Evolutionary conservation across 2,329 filamentous ascomycete genomes (phyloP).

Genomic region (Alternaria ventricosa): DNA sequence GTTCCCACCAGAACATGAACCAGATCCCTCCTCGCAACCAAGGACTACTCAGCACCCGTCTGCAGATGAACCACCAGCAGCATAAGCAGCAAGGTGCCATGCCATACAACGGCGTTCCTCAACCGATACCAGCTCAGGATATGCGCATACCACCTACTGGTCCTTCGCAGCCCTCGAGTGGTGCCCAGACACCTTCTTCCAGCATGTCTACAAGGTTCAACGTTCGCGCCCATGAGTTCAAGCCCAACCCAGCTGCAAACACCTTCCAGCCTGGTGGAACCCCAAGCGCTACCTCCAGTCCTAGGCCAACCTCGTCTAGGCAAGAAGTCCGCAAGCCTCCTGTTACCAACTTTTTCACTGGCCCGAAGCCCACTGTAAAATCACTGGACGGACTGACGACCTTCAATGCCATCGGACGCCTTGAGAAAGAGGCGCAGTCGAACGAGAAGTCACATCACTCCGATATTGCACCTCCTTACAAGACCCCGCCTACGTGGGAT

Average conservation of each 20-base stretch:
- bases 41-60: constrained; percentile 58
- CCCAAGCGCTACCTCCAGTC: constrained; percentile 73
- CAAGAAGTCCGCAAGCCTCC: constrained; percentile 41
- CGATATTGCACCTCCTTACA: constrained; percentile 83
- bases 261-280: constrained; percentile 76
- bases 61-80: constrained; percentile 60
- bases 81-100: constrained; percentile 53
- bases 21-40: constrained; percentile 47
- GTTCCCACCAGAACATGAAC: constrained; percentile 53
- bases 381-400: constrained; percentile 58
- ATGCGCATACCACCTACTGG: constrained; percentile 76
- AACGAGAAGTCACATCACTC: constrained; percentile 68
- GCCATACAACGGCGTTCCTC: constrained; percentile 58
- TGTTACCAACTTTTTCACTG: constrained; percentile 64
- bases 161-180: constrained; percentile 62
- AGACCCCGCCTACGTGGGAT: constrained; percentile 86
- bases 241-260: constrained; percentile 80
- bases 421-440: constrained; percentile 68
- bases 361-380: constrained; percentile 70
- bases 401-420: constrained; percentile 71
- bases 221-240: constrained; percentile 75
- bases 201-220: constrained; percentile 64
- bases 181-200: constrained; percentile 61
- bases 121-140: constrained; percentile 67
- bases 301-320: constrained; percentile 60